Conservation (phyloP, 352 stramenopile genomes). For the Globisporangium lucens region DNA sequence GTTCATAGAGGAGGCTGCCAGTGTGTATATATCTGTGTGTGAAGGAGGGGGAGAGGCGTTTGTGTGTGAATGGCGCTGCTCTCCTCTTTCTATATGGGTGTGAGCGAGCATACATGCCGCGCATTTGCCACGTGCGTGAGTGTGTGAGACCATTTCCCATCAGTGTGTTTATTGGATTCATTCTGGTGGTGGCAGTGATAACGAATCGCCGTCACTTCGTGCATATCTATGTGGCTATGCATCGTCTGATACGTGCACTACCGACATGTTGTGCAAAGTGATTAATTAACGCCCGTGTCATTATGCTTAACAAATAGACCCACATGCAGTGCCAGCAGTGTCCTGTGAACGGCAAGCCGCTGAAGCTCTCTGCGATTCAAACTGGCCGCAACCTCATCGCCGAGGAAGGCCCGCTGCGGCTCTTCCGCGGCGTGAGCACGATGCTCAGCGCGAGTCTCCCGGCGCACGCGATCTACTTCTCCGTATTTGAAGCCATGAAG, state of each 20-base stretch:
- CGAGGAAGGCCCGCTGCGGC: conserved; percentile 68
- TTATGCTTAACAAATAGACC: conserved; percentile 70
- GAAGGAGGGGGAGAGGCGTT: background rate
- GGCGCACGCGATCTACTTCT: conserved; percentile 94
- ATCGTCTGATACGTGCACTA: background rate
- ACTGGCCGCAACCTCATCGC: conserved; percentile 60
- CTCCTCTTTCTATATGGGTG: background rate
- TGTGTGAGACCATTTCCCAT: background rate
- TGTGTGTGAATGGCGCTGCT: background rate
- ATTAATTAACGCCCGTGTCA: background rate
- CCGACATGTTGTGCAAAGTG: background rate
- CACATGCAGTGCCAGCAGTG: conserved; percentile 94
- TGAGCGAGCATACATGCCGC: background rate
- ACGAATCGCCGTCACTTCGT: background rate
- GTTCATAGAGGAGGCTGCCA: background rate
- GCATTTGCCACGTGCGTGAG: background rate
- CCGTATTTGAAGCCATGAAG: conserved; percentile 90
- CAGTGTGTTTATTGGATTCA: background rate
- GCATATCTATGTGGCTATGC: conserved; percentile 2
- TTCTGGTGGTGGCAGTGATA: conserved; percentile 14
- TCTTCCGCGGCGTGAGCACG: conserved; percentile 97
- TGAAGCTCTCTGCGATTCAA: conserved; percentile 56
- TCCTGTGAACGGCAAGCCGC: conserved; percentile 55
- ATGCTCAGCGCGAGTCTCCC: conserved; percentile 98
- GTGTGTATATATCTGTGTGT: background rate